Conservation (phyloP, 495 filamentous ascomycete genomes). For the Hypoxylon fragiforme region DNA sequence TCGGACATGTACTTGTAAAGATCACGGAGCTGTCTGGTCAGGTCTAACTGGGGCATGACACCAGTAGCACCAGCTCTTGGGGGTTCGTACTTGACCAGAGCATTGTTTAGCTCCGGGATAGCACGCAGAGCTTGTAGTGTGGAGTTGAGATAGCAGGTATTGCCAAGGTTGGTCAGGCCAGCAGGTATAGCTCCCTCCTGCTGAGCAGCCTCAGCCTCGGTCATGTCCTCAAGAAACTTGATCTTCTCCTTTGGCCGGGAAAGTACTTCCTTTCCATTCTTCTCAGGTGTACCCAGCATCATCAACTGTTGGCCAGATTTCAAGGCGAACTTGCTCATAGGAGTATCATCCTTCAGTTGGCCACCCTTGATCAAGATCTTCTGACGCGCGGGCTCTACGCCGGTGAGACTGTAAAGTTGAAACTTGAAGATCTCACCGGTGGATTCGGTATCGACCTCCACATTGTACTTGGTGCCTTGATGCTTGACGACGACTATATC, state of each 20-base stretch:
- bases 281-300: slow-evolving; percentile 92
- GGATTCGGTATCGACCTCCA: slow-evolving; percentile 83
- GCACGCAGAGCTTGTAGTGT: slow-evolving; percentile 86
- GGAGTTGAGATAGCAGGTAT: slow-evolving; percentile 98
- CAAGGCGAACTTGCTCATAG: slow-evolving; percentile 77
- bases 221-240: slow-evolving; percentile 97
- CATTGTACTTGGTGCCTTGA: slow-evolving; percentile 87
- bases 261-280: slow-evolving; percentile 59
- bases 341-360: slow-evolving; percentile 92
- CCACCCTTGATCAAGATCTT: slow-evolving; percentile 94
- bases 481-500: slow-evolving; percentile 86
- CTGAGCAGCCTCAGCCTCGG: slow-evolving; percentile 85
- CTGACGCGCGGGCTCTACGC: slow-evolving; percentile 93
- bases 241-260: slow-evolving; percentile 77
- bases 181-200: slow-evolving; percentile 83
- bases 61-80: slow-evolving; percentile 18
- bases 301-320: slow-evolving; percentile 88
- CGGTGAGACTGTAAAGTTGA: slow-evolving; percentile 91
- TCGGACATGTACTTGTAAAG: slow-evolving; percentile 92
- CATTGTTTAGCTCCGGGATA: slow-evolving; percentile 88
- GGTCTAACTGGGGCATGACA: slow-evolving; percentile 59
- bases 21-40: slow-evolving; percentile 79
- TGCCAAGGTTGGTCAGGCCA: slow-evolving; percentile 89
- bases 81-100: slow-evolving; percentile 69
- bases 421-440: slow-evolving; percentile 93